A percentile compares a stretch with the other conserved stretches of the same genome.
Conservation (phyloP, 2,329 filamentous ascomycete genomes). For the Fonsecaea monophora region DNA sequence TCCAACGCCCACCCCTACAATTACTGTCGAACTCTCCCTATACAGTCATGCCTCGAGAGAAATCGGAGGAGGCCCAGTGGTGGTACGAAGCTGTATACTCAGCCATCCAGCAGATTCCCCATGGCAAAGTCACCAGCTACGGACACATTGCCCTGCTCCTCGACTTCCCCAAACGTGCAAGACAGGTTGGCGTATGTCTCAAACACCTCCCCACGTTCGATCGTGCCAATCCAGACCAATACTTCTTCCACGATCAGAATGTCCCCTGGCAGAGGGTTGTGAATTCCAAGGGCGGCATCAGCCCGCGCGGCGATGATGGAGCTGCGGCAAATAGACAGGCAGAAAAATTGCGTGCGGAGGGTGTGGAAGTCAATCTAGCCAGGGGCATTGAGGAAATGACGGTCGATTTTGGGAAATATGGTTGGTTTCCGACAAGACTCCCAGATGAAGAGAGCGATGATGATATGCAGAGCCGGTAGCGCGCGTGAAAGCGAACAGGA, state of each 20-base stretch:
- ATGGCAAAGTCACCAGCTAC: constrained; percentile 85
- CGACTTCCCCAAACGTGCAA: constrained; percentile 70
- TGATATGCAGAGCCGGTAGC: constrained; percentile 16
- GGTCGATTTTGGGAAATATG: constrained; percentile 51
- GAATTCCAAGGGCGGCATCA: constrained; percentile 84
- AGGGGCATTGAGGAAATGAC: constrained; percentile 52
- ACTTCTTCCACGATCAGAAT: constrained; percentile 72
- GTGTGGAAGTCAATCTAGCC: constrained; percentile 51
- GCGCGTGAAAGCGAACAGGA: constrained; percentile 1
- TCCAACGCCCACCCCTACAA: neutral
- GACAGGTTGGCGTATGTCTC: constrained; percentile 88
- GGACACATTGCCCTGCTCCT: constrained; percentile 71
- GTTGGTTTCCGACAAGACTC: constrained; percentile 59
- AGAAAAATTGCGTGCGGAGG: constrained; percentile 49
- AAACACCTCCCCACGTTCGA: constrained; percentile 75
- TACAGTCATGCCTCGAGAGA: constrained; percentile 49
- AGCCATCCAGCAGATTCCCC: constrained; percentile 83
- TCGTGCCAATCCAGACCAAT: constrained; percentile 51
- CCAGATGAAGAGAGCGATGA: constrained; percentile 50
- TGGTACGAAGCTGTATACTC: constrained; percentile 73
- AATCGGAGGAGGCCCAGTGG: constrained; percentile 56
- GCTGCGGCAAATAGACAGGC: constrained; percentile 50
- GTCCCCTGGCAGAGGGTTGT: constrained; percentile 97
- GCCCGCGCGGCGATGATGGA: constrained; percentile 63
- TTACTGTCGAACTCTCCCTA: neutral